Conservation (phyloP, 2,329 filamentous ascomycete genomes). For the Rutstroemia sydowiana region DNA sequence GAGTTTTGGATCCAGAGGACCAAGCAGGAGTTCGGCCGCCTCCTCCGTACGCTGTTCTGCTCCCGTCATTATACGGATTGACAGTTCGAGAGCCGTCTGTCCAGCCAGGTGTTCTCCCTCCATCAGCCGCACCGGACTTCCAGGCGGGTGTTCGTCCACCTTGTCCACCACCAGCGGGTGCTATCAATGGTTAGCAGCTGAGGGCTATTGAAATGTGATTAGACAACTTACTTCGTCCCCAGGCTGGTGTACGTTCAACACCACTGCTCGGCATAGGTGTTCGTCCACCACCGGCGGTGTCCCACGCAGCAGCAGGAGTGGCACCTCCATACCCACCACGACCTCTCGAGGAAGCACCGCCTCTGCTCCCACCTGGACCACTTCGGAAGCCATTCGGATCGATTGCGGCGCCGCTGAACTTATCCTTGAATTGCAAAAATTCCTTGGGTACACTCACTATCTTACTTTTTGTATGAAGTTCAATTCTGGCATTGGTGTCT, state of each 20-base stretch:
- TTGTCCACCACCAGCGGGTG: slow-evolving; percentile 50
- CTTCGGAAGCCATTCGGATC: slow-evolving; percentile 46
- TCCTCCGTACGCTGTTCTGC: slow-evolving; percentile 65
- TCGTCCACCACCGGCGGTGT: slow-evolving; percentile 44
- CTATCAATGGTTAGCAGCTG: slow-evolving; percentile 17
- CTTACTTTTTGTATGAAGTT: slow-evolving; percentile 92
- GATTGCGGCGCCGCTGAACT: slow-evolving; percentile 68
- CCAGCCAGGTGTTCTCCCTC: slow-evolving; percentile 62
- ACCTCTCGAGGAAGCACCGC: slow-evolving; percentile 29
- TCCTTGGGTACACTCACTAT: slow-evolving; percentile 78
- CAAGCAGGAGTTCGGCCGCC: slow-evolving; percentile 68
- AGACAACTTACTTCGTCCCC: slow-evolving; percentile 58
- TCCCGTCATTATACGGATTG: slow-evolving; percentile 58
- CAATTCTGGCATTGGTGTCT: slow-evolving; percentile 77
- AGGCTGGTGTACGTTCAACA: slow-evolving; percentile 67
- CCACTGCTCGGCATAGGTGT: slow-evolving; percentile 56
- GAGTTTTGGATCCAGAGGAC: slow-evolving; percentile 70
- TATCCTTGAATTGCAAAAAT: slow-evolving; percentile 80
- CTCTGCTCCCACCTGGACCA: slow-evolving; percentile 34
- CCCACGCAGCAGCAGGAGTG: slow-evolving; percentile 49
- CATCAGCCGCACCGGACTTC: slow-evolving; percentile 40
- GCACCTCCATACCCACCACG: slow-evolving; percentile 41
- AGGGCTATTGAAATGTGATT: not conserved
- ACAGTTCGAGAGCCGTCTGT: slow-evolving; percentile 59
- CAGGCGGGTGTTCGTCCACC: slow-evolving; percentile 59